Percentiles rank a stretch among this genome's conserved stretches.
Conservation (phyloP, 2,329 filamentous ascomycete genomes). For the Trichophyton equinum region DNA sequence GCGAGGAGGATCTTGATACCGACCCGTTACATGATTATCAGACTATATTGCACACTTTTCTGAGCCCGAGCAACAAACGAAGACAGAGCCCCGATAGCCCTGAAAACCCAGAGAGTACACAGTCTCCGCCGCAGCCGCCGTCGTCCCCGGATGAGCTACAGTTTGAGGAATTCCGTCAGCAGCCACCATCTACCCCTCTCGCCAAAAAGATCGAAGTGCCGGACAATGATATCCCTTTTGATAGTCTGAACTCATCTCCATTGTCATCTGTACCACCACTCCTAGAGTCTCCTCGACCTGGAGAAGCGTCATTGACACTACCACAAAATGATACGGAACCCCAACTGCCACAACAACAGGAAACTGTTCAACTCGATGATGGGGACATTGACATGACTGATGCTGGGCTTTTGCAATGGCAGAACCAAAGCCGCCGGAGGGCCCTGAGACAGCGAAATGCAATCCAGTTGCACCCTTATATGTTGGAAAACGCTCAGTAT, state of each 20-base stretch:
- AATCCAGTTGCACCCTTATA: conserved; percentile 39
- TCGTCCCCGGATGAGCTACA: conserved; percentile 30
- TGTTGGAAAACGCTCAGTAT: conserved; percentile 36
- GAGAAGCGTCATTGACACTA: background rate
- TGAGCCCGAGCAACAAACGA: background rate
- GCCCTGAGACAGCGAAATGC: conserved; percentile 34
- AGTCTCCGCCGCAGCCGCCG: background rate
- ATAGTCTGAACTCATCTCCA: conserved; percentile 21
- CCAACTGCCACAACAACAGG: background rate
- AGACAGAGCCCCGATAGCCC: background rate
- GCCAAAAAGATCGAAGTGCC: background rate
- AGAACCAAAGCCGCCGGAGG: conserved; percentile 14
- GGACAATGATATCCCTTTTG: conserved; percentile 3
- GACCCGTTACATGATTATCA: background rate
- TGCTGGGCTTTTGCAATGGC: background rate
- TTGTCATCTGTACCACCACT: conserved; percentile 26
- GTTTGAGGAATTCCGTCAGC: conserved; percentile 16
- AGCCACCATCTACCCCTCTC: conserved; percentile 6
- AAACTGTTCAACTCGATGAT: background rate
- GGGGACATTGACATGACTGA: background rate
- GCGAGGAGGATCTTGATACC: background rate
- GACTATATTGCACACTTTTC: background rate
- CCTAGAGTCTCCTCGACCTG: conserved; percentile 1
- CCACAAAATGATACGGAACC: background rate
- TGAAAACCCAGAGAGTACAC: background rate